Evolutionary conservation across 1,284 basidiomycete species (phyloP).

Genomic region (Melampsora americana): DNA sequence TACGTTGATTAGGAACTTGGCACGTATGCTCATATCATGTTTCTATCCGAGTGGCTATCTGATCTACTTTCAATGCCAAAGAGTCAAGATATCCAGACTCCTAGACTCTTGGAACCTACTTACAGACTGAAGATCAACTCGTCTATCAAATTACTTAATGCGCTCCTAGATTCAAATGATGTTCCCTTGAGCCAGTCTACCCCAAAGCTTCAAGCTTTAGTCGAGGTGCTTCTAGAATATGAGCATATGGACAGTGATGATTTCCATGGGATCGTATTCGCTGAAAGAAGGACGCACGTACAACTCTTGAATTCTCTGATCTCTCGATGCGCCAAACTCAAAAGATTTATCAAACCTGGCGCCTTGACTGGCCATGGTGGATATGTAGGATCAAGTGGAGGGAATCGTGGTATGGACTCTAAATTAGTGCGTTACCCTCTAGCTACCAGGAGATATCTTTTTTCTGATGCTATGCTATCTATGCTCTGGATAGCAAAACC

Average conservation of each 20-base stretch:
- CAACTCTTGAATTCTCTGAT: slow-evolving; percentile 66
- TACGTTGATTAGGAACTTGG: slow-evolving; percentile 25
- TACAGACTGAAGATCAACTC: slow-evolving; percentile 14
- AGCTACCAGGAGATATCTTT: neutral
- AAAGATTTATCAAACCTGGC: slow-evolving; percentile 62
- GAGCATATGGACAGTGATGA: slow-evolving; percentile 55
- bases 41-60: slow-evolving; percentile 45
- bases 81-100: slow-evolving; percentile 2
- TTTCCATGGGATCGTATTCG: slow-evolving; percentile 78
- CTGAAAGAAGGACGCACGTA: slow-evolving; percentile 74
- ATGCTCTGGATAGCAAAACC: slow-evolving; percentile 58
- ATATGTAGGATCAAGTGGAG: slow-evolving; percentile 53
- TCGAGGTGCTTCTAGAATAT: slow-evolving; percentile 63
- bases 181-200: slow-evolving; percentile 57
- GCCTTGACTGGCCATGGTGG: slow-evolving; percentile 69
- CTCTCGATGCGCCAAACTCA: slow-evolving; percentile 61
- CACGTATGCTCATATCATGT: slow-evolving; percentile 30
- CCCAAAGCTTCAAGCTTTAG: slow-evolving; percentile 66
- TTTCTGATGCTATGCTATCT: neutral
- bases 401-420: slow-evolving; percentile 59
- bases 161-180: slow-evolving; percentile 7
- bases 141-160: slow-evolving; percentile 10
- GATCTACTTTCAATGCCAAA: slow-evolving; percentile 28
- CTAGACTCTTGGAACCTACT: slow-evolving; percentile 15
- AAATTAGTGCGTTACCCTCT: slow-evolving; percentile 7